These are phyloP conservation scores for Gloeopeniophorella convolvens DNA, from an alignment of 768 basidiomycete genomes.

Conservation along the genomic window DNA sequence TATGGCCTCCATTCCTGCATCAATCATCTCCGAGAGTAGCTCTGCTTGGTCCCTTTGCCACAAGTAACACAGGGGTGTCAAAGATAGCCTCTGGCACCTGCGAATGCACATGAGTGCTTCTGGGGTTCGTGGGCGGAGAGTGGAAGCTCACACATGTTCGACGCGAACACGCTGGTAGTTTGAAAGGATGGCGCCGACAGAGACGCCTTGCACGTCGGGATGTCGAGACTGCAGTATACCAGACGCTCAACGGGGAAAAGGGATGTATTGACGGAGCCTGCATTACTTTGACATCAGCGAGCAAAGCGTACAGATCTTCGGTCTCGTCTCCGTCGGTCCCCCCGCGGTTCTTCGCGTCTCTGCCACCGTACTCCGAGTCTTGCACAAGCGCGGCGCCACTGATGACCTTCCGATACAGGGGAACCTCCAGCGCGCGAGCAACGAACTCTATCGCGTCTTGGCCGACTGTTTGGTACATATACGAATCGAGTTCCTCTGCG, in stretches of 20 bases:
- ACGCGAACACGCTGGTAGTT: slow-evolving; percentile 96
- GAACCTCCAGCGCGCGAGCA: slow-evolving; percentile 78
- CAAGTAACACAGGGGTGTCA: slow-evolving; percentile 80
- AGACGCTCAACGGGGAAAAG: slow-evolving; percentile 1
- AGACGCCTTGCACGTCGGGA: slow-evolving; percentile 79
- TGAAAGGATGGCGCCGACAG: slow-evolving; percentile 94
- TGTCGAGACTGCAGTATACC: slow-evolving; percentile 48
- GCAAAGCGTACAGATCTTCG: slow-evolving; percentile 77
- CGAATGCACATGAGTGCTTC: slow-evolving; percentile 1
- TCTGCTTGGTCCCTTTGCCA: slow-evolving; percentile 93
- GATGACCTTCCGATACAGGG: slow-evolving; percentile 79
- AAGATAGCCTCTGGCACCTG: slow-evolving; percentile 73
- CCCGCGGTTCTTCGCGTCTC: slow-evolving; percentile 36
- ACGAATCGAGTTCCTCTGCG: slow-evolving; percentile 97
- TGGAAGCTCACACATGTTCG: slow-evolving; percentile 82
- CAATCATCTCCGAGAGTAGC: slow-evolving; percentile 82
- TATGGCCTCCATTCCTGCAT: slow-evolving; percentile 68
- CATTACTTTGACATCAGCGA: slow-evolving; percentile 69
- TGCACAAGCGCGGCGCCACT: slow-evolving; percentile 74
- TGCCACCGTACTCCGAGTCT: slow-evolving; percentile 79
- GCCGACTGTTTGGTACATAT: slow-evolving; percentile 98
- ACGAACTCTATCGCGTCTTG: slow-evolving; percentile 88
- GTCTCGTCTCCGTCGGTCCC: slow-evolving; percentile 87
- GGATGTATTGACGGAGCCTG: not conserved
- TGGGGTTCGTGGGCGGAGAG: not conserved